Percentiles rank a stretch among this genome's conserved stretches.
These are phyloP conservation scores for Agaricus sinodeliciosus DNA, from an alignment of 768 basidiomycete genomes.

Conservation along the genomic window DNA sequence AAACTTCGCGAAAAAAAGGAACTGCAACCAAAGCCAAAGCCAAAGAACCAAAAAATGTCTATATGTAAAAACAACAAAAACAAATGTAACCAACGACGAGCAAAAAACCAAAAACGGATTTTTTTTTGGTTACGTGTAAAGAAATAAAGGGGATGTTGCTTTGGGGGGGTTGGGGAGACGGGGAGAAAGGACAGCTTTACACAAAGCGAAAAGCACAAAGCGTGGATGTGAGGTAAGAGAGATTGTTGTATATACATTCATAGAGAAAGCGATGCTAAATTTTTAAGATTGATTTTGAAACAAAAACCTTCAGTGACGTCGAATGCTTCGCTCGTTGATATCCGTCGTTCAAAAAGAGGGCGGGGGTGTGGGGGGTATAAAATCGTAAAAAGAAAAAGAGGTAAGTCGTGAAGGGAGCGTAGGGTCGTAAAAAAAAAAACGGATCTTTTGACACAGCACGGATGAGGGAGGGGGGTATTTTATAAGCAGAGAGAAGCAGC, in stretches of 20 bases:
- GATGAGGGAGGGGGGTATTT: not conserved
- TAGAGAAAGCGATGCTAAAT: not conserved
- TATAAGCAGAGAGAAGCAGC: not conserved
- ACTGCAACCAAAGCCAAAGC: conserved; percentile 4
- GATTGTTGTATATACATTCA: conserved; percentile 5
- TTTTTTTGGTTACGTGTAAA: not conserved
- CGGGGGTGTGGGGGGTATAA: no score
- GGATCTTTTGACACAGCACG: not conserved
- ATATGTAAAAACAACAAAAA: no score
- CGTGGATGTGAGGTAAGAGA: not conserved
- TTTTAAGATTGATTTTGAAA: not conserved
- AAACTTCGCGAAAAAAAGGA: not conserved
- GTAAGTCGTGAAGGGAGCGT: no score
- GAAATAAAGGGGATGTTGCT: not conserved
- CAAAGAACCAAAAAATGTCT: not conserved
- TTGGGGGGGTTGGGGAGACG: no score
- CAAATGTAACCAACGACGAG: not conserved
- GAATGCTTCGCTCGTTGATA: not conserved
- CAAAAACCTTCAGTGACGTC: not conserved
- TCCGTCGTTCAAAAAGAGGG: no score
- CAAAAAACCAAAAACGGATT: not conserved
- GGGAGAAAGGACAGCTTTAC: no score
- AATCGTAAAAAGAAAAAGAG: no score
- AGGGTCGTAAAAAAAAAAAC: not conserved
- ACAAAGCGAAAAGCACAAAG: not conserved